Percentiles rank a stretch among this genome's conserved stretches.
These are phyloP conservation scores for Mallotus nudiflorus DNA, from an alignment of 345 rosid genomes.

Conservation along the genomic window DNA sequence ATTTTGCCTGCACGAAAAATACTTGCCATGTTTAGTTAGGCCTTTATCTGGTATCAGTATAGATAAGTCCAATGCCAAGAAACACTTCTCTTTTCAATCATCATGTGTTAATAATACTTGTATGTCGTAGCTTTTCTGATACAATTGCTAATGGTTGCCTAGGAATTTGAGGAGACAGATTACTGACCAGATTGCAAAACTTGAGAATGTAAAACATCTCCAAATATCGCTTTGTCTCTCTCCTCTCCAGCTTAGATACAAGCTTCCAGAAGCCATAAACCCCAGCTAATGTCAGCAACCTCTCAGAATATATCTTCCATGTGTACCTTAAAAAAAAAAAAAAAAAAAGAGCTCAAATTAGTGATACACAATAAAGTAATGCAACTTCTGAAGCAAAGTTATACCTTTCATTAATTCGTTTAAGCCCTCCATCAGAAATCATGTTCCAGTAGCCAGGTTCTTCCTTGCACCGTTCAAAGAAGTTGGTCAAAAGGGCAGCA, in stretches of 20 bases:
- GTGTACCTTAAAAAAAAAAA: constrained; percentile 58
- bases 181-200: constrained; percentile 76
- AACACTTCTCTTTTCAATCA: too few relatives aligned
- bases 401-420: constrained; percentile 82
- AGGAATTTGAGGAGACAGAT: neutral
- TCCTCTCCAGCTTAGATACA: constrained; percentile 87
- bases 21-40: neutral
- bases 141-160: neutral
- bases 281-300: constrained; percentile 91
- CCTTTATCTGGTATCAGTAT: too few relatives aligned
- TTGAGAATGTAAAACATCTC: constrained; percentile 99
- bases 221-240: constrained; percentile 84
- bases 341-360: constrained; percentile 15
- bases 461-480: constrained; percentile 71
- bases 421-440: constrained; percentile 71
- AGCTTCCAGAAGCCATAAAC: constrained; percentile 95
- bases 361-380: neutral
- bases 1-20: constrained; percentile 53
- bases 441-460: constrained; percentile 77
- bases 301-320: constrained; percentile 92
- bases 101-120: too few relatives aligned
- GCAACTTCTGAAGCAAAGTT: neutral
- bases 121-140: too few relatives aligned
- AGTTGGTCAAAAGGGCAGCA: constrained; percentile 52
- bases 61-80: too few relatives aligned